phyloP scores from a whole-genome alignment of 2,329 filamentous ascomycete genomes.

The Ampelomyces quisqualis region DNA sequence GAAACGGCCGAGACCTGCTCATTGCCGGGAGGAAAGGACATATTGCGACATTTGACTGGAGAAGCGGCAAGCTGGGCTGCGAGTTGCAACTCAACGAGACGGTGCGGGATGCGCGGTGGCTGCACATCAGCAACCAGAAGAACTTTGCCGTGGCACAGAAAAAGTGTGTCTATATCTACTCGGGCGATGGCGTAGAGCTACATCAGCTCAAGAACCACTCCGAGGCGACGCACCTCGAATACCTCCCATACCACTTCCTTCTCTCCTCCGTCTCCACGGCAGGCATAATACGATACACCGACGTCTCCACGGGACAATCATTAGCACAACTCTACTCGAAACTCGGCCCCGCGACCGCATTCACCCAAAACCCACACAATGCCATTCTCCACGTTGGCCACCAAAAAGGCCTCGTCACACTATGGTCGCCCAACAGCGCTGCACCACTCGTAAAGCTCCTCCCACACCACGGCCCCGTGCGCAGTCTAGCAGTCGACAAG shows the following conservation, averaged over 20 bases:
- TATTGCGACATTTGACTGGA: constrained; percentile 95
- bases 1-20: constrained; percentile 83
- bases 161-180: constrained; percentile 96
- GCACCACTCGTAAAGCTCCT: constrained; percentile 88
- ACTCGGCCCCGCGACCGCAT: constrained; percentile 77
- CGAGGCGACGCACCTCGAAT: constrained; percentile 92
- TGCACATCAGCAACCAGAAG: constrained; percentile 79
- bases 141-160: constrained; percentile 95
- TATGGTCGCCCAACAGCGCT: constrained; percentile 92
- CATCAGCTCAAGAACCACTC: constrained; percentile 88
- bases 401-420: constrained; percentile 88
- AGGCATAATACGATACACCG: constrained; percentile 85
- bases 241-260: constrained; percentile 93
- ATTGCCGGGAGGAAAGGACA: constrained; percentile 90
- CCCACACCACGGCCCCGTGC: constrained; percentile 84
- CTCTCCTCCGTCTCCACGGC: constrained; percentile 82
- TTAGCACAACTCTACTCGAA: constrained; percentile 83
- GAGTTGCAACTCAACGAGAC: constrained; percentile 91
- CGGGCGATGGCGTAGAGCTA: constrained; percentile 83
- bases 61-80: constrained; percentile 84
- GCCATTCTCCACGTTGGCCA: constrained; percentile 90
- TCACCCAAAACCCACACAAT: constrained; percentile 89
- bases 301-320: constrained; percentile 88
- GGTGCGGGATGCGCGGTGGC: constrained; percentile 82
- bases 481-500: constrained; percentile 79